Conservation (phyloP, 257 asterid genomes). For the Linderniella brevidens region DNA sequence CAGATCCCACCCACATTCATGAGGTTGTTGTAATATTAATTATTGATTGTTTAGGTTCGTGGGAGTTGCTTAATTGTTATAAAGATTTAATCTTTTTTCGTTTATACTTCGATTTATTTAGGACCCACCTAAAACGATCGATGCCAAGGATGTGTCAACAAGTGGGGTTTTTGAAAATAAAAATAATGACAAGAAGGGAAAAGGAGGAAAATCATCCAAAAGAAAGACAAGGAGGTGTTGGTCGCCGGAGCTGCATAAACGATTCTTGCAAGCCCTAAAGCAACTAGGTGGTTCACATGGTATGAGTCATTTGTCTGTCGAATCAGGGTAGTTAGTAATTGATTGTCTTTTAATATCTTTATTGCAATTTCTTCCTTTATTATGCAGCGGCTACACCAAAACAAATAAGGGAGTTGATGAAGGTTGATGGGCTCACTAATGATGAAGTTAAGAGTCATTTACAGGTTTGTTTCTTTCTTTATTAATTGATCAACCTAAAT, state of each 20-base stretch:
- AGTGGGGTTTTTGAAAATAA: slow-evolving; percentile 13
- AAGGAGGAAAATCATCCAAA: slow-evolving; percentile 20
- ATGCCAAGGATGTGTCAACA: not conserved
- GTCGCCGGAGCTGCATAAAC: slow-evolving; percentile 46
- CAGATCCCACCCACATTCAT: slow-evolving; percentile 36
- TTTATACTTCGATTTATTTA: too few species aligned
- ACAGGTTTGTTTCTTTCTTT: slow-evolving; percentile 26
- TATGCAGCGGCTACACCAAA: slow-evolving; percentile 48
- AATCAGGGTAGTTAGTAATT: not conserved
- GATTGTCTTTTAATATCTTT: not conserved
- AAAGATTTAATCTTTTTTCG: slow-evolving; percentile 3
- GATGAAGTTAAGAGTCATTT: slow-evolving; percentile 66
- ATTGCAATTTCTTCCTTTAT: not conserved
- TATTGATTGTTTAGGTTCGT: not conserved
- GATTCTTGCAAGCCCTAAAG: slow-evolving; percentile 51
- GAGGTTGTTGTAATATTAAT: slow-evolving; percentile 26
- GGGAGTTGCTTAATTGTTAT: slow-evolving; percentile 1
- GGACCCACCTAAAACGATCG: too few species aligned
- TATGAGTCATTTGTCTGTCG: slow-evolving; percentile 6
- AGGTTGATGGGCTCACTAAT: slow-evolving; percentile 62
- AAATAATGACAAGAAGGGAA: slow-evolving; percentile 19
- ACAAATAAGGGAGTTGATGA: slow-evolving; percentile 56
- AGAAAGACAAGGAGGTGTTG: slow-evolving; percentile 52
- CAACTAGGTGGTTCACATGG: slow-evolving; percentile 61
- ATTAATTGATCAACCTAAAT: too few species aligned